Percentiles rank a stretch among this genome's conserved stretches.
phyloP scores from a whole-genome alignment of 352 stramenopile species.

The Pythium phragmiticola region DNA sequence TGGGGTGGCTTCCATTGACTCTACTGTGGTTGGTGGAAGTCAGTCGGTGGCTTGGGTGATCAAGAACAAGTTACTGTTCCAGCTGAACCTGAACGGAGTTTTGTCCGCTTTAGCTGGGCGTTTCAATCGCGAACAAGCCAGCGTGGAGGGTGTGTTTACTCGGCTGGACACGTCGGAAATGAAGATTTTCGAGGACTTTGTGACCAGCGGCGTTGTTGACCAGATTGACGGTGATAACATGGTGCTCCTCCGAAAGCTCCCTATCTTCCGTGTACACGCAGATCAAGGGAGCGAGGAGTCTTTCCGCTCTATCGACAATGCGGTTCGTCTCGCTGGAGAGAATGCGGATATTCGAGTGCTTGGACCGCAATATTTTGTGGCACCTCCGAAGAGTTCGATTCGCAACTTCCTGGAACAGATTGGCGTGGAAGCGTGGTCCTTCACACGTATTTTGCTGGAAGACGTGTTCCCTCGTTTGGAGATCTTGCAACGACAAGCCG shows the following conservation, averaged over 20 bases:
- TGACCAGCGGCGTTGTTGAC: neutral
- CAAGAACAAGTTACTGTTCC: constrained; percentile 7
- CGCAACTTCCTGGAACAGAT: constrained; percentile 50
- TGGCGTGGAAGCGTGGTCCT: constrained; percentile 54
- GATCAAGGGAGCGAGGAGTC: neutral
- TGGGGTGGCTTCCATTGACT: constrained; percentile 17
- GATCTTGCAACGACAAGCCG: constrained; percentile 32
- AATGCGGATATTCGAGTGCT: constrained; percentile 48
- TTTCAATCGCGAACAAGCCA: neutral
- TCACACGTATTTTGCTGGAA: constrained; percentile 54
- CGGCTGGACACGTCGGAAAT: constrained; percentile 7
- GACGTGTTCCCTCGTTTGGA: constrained; percentile 57
- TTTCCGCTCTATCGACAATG: constrained; percentile 17
- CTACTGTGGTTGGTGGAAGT: constrained; percentile 3
- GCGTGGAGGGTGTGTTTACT: constrained; percentile 3
- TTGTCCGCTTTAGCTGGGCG: constrained; percentile 22
- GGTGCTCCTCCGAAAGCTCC: constrained; percentile 14
- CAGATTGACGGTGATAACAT: constrained; percentile 8
- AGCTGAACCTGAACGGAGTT: constrained; percentile 19
- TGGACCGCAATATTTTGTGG: constrained; percentile 49
- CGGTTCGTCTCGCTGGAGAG: constrained; percentile 37
- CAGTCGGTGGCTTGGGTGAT: constrained; percentile 19
- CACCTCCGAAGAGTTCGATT: constrained; percentile 28
- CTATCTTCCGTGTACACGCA: constrained; percentile 22
- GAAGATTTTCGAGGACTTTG: constrained; percentile 10